These are phyloP conservation scores for Gynochthodes officinalis DNA, from an alignment of 257 asterid species.

Conservation along the genomic window DNA sequence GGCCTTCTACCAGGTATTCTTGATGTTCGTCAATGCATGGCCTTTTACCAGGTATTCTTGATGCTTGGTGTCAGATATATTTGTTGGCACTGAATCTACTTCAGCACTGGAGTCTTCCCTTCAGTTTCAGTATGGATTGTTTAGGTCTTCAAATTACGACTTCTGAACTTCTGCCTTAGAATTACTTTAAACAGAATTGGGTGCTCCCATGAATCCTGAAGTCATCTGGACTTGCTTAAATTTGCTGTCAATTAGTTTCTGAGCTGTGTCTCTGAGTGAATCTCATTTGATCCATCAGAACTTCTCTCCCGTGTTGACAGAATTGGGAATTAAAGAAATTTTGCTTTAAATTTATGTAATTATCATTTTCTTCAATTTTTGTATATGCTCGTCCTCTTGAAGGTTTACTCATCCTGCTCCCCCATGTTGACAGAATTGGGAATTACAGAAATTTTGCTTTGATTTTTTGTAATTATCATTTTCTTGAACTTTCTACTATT, in stretches of 20 bases:
- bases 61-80: constrained; percentile 10
- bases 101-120: background rate
- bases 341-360: background rate
- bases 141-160: background rate
- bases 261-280: background rate
- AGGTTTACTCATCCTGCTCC: background rate
- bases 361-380: constrained; percentile 1
- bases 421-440: background rate
- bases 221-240: background rate
- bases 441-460: background rate
- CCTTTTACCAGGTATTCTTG: constrained; percentile 87
- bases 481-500: constrained; percentile 13
- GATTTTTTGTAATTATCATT: background rate
- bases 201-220: background rate
- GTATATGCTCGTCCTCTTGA: background rate
- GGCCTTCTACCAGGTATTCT: constrained; percentile 95
- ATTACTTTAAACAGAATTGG: background rate
- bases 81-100: background rate
- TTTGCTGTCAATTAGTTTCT: background rate
- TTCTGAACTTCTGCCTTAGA: background rate
- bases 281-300: background rate
- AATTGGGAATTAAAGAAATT: background rate
- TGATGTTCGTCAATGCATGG: constrained; percentile 90
- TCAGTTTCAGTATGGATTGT: background rate
- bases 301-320: background rate